Conservation (phyloP, 768 basidiomycete genomes). For the Grammothele lineata region DNA sequence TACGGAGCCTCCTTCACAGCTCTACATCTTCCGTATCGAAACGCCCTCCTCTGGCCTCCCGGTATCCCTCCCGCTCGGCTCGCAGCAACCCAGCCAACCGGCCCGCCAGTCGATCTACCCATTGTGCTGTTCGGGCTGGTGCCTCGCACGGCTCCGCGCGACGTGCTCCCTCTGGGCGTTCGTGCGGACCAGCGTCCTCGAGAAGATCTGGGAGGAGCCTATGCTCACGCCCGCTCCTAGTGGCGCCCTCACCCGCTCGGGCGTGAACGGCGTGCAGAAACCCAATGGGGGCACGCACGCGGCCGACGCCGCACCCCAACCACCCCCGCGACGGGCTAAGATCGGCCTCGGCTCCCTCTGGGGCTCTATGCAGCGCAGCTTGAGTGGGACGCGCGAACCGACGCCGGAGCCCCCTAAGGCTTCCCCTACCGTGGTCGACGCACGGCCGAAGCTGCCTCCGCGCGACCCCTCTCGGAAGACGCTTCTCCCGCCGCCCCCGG, state of each 20-base stretch:
- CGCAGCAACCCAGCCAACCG: slow-evolving; percentile 21
- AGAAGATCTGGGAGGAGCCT: slow-evolving; percentile 83
- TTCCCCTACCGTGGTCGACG: too few relatives aligned
- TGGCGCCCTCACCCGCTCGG: too few relatives aligned
- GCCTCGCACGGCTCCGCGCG: slow-evolving; percentile 71
- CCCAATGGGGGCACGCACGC: slow-evolving; percentile 12
- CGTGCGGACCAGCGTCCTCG: slow-evolving; percentile 75
- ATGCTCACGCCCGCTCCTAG: neutral
- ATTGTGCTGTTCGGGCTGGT: slow-evolving; percentile 83
- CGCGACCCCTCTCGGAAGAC: slow-evolving; percentile 19
- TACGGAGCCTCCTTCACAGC: slow-evolving; percentile 34
- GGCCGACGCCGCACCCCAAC: slow-evolving; percentile 1
- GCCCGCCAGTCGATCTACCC: slow-evolving; percentile 55
- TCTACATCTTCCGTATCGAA: slow-evolving; percentile 68
- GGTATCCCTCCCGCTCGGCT: slow-evolving; percentile 19
- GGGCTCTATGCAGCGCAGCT: slow-evolving; percentile 26
- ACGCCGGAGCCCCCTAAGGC: slow-evolving; percentile 8
- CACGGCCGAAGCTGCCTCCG: slow-evolving; percentile 18
- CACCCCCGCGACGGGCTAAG: slow-evolving; percentile 15
- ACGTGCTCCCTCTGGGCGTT: slow-evolving; percentile 93
- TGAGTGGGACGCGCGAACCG: slow-evolving; percentile 16
- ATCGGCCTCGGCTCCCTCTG: slow-evolving; percentile 26
- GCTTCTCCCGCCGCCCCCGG: slow-evolving; percentile 14
- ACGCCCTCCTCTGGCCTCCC: slow-evolving; percentile 26
- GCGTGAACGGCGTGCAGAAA: slow-evolving; percentile 15